A percentile compares a stretch with the other conserved stretches of the same genome.
Evolutionary conservation across 306 rosid species (phyloP).

Genomic region (Myrica gale): DNA sequence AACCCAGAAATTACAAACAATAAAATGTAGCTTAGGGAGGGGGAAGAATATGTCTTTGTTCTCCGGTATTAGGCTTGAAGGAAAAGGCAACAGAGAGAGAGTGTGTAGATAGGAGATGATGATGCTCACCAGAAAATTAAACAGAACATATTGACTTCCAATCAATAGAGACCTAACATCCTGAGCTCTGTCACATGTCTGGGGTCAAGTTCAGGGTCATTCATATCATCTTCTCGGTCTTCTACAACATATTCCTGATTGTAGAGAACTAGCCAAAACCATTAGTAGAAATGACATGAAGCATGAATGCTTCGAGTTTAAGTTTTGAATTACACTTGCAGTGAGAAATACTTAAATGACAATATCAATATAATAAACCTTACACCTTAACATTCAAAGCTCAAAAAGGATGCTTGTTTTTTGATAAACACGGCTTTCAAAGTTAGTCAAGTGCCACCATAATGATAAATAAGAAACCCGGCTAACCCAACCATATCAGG

Average conservation of each 20-base stretch:
- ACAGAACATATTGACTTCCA: too few species aligned
- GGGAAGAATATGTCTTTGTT: too few species aligned
- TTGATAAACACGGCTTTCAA: not conserved
- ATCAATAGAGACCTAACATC: slow-evolving; percentile 71
- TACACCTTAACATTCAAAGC: not conserved
- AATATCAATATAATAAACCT: not conserved
- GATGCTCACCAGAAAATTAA: too few species aligned
- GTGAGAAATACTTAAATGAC: not conserved
- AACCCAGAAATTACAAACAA: too few species aligned
- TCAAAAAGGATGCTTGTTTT: not conserved
- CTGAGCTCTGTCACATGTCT: slow-evolving; percentile 85
- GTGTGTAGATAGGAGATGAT: too few species aligned
- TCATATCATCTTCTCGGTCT: slow-evolving; percentile 60
- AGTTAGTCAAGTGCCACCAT: not conserved
- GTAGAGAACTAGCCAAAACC: slow-evolving; percentile 5
- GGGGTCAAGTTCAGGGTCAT: slow-evolving; percentile 83
- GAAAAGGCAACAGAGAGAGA: too few species aligned
- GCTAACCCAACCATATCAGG: not conserved
- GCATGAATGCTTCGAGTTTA: not conserved
- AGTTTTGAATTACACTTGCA: not conserved
- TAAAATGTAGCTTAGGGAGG: too few species aligned
- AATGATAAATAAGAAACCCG: not conserved
- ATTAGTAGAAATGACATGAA: not conserved
- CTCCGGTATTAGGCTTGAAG: too few species aligned
- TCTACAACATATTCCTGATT: slow-evolving; percentile 92